Conservation (phyloP, 208 protist species). For the Lotmaria passim region DNA sequence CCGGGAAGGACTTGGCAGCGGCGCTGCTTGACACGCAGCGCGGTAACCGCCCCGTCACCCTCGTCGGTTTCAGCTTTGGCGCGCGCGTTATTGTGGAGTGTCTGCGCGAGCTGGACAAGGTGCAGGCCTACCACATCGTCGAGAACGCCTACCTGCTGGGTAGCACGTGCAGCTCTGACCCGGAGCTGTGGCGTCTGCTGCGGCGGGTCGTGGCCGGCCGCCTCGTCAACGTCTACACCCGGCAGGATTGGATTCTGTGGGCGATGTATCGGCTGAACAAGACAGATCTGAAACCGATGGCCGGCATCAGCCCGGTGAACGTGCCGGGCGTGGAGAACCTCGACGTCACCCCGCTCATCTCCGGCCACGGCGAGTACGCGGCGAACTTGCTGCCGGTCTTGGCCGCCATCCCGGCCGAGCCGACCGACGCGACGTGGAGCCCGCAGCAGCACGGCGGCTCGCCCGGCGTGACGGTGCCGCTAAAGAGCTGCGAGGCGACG, state of each 20-base stretch:
- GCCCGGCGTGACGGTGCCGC: constrained; percentile 54
- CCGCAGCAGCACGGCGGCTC: constrained; percentile 50
- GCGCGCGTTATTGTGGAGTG: constrained; percentile 84
- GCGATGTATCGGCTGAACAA: constrained; percentile 82
- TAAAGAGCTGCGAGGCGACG: constrained; percentile 29
- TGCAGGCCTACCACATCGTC: constrained; percentile 67
- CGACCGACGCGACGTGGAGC: constrained; percentile 52
- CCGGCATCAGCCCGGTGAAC: constrained; percentile 70
- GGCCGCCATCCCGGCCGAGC: constrained; percentile 43
- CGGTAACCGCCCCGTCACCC: constrained; percentile 82
- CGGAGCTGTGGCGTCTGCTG: constrained; percentile 58
- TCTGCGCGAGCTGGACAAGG: constrained; percentile 66
- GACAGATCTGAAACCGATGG: constrained; percentile 74
- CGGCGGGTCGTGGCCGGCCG: constrained; percentile 82
- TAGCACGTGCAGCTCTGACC: constrained; percentile 56
- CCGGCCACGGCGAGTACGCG: constrained; percentile 70
- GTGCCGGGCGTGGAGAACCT: constrained; percentile 89
- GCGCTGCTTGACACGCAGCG: constrained; percentile 64
- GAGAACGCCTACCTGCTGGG: constrained; percentile 90
- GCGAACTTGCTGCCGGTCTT: constrained; percentile 61
- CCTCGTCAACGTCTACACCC: constrained; percentile 88
- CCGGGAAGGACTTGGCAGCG: constrained; percentile 80
- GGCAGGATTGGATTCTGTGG: constrained; percentile 83
- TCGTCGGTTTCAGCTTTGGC: constrained; percentile 90
- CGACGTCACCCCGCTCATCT: constrained; percentile 67